These are phyloP conservation scores for Rhizopus arrhizus DNA, from an alignment of 371 early-diverging fungal species.

Conservation along the genomic window DNA sequence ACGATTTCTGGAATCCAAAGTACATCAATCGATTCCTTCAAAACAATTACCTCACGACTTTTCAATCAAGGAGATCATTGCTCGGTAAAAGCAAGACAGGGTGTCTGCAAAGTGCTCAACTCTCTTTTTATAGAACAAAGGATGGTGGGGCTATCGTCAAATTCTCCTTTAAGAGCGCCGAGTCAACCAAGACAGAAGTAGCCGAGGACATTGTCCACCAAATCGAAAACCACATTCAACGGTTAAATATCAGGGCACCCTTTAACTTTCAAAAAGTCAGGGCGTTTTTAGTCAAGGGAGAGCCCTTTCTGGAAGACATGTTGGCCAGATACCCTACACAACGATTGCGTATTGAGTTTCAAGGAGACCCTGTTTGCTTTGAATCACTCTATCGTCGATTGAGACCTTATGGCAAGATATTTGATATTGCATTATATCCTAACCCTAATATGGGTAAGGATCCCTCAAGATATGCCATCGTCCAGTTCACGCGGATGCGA, in stretches of 20 bases:
- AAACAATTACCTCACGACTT: constrained; percentile 39
- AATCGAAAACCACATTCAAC: constrained; percentile 39
- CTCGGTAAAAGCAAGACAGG: constrained; percentile 32
- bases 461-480: constrained; percentile 74
- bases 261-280: constrained; percentile 65
- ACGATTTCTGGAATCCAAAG: constrained; percentile 34
- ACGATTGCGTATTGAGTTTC: constrained; percentile 72
- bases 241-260: constrained; percentile 53
- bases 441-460: constrained; percentile 65
- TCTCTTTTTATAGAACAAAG: constrained; percentile 35
- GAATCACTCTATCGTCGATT: constrained; percentile 78
- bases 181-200: constrained; percentile 23
- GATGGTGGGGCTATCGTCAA: constrained; percentile 54
- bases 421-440: constrained; percentile 70
- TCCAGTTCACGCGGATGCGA: constrained; percentile 75
- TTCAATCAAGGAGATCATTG: constrained; percentile 32
- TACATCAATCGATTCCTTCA: constrained; percentile 33
- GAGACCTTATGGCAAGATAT: constrained; percentile 81
- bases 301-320: constrained; percentile 90
- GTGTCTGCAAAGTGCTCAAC: background rate
- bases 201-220: constrained; percentile 39
- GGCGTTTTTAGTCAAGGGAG: constrained; percentile 71
- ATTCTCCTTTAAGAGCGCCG: constrained; percentile 39
- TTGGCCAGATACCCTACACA: constrained; percentile 71
- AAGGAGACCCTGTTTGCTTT: constrained; percentile 57